Evolutionary conservation across 2,329 filamentous ascomycete species (phyloP), one percentile per base, ranked within the genome.

Genomic region (Biscogniauxia mediterranea): DNA sequence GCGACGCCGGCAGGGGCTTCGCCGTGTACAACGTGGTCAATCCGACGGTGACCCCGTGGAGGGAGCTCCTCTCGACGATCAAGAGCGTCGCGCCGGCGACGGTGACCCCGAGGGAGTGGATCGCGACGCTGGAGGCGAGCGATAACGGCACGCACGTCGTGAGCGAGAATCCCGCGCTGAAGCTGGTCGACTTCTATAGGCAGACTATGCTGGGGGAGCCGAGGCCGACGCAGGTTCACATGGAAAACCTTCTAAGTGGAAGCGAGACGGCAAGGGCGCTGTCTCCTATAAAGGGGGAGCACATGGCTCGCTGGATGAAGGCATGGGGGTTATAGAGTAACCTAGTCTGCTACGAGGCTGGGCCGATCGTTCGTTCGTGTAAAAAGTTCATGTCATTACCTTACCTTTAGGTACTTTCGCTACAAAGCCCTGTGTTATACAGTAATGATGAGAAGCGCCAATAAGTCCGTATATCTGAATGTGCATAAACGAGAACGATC

Each of bases 1-100:
- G 23, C 23, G 46, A 38, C n/a, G n/a, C 50, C 15, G 6, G 5
- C 49, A 50, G 15, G 15, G 51, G 20, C 20, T 54, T 61, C 51
- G 49, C 59, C 7, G 50, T 61, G 25, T 61, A 57, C 28, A 61
- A 61, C 32, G 49, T 57, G 21, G n/a, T 61, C 15, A 61, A 57
- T 17, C 59, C 59, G n/a, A 38, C 38, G 15, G 42, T 46, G 21
- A 61, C 51, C 51, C 38, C 59, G 2, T 61, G 59, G 59, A 32
- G 49, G 2, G 55, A 57, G 13, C 51, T 61, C 17, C 55, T 57
- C 1, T 55, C 55, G 3, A 55, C 51, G 9, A 15, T 61, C 21
- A 42, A 54, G 51, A 50, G 23, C 6, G n/a, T 57, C 9, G 55
- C 59, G 17, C 54, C 50, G 2, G 52, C 28, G 21, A 49, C 54